Base-by-base conservation (phyloP, 2,329 filamentous ascomycete genomes). In the Pestalotiopsis sp. region DNA sequence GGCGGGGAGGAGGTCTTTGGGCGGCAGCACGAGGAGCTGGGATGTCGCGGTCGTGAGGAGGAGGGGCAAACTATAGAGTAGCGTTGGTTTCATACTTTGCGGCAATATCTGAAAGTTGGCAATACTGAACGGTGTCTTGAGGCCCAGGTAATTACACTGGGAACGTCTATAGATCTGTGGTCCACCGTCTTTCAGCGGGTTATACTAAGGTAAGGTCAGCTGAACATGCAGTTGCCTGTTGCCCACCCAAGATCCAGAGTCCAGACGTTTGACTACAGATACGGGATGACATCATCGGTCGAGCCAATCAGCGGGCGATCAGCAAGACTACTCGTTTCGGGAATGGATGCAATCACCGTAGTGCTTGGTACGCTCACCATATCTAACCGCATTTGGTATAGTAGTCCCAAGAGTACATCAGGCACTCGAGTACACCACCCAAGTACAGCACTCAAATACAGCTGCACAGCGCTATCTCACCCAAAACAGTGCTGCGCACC, bases 11-110 rank as follows among this genome's bases (percentile, higher is more conserved):
- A 64, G 65, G 48, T 73, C 68, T 38, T 73, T 66, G 64, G 71
- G 71, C 2, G 72, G 73, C 4, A 73, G 66, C 35, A 70, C 66
- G n/a, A 71, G 66, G 20, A 70, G 69, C 58, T 73, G 64, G 56
- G 73, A 66, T 40, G 71, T 70, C 66, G 63, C 69, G 58, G 70
- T 73, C 57, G 67, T 68, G 40, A 66, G 61, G n/a, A 67, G 38
- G 24, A 57, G 40, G 39, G 35, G 14, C 13, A 64, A 24, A 26
- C 20, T 57, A 38, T 35, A 55, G 14, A 67, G 9, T 3, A 24
- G 58, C 20, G 24, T 38, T 39, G 52, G 20, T 38, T 64, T 64
- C 66, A 67, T 67, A 5, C 35, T 67, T 39, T 14, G 30, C 30
- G 17, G 24, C 30, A 38, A 38, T 61, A 61, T 39, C 13, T 61